Base-by-base conservation (phyloP, 352 stramenopile genomes). In the Blastocystis sp. region DNA sequence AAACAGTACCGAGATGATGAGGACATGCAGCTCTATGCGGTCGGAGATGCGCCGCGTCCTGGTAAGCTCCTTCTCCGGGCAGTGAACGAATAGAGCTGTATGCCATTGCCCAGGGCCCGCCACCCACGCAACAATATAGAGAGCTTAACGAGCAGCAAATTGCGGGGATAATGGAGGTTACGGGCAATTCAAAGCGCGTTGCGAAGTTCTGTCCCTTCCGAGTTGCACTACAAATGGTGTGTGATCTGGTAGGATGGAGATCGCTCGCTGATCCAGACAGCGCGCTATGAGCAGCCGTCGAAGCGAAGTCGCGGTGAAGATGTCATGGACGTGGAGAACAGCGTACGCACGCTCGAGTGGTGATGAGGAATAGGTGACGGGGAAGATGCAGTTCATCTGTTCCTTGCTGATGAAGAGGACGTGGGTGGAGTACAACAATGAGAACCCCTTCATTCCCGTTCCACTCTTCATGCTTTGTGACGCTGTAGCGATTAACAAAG, bases 401-500 rank as follows among this genome's bases (percentile, higher is more conserved):
- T 52, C 40, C 48, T 11, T 62, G 19, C 41, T 84, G 23, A 41
- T 67, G 17, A 48, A 84, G 21, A 84, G 69, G n/a, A 69, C 74
- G 41, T 84, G 74, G 74, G 74, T 69, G n/a, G 74, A 62, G 14
- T 84, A 43, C 38, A 53, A 69, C 45, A 59, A 59, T 14, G 74
- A 84, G 11, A 84, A 84, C 52, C 74, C 74, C 0, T 84, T 84
- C 60, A 67, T 45, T 40, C 74, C 74, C 34, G 74, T 84, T n/a
- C 9, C 2, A 41, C 19, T n/a, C 11, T 19, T 5, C 56, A 9
- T 21, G 1, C 40, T 14, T 23, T 67, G 9, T 67, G 23, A 56
- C 28, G 19, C 69, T 4, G 21, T 70, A 84, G 74, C 53, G 52
- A 56, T 34, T 84, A 48, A 69, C 56, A n/a, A 64, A 61, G 1